These are phyloP conservation scores for Steccherinum ochraceum DNA, from an alignment of 768 basidiomycete species.

Conservation along the genomic window DNA sequence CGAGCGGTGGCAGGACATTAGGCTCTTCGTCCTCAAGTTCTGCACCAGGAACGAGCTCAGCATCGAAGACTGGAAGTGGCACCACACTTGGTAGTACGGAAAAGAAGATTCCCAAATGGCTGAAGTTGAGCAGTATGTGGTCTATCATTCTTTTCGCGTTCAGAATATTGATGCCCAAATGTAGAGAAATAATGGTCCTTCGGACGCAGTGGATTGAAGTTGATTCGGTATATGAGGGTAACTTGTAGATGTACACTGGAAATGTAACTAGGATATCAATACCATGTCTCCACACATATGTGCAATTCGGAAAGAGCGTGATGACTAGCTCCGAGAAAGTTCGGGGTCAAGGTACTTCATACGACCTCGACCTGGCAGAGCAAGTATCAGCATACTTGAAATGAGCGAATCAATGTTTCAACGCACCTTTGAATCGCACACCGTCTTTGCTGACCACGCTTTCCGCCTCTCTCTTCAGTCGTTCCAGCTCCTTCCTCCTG, in stretches of 20 bases:
- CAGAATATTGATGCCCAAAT: neutral
- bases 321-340: no score
- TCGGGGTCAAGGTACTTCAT: conserved; percentile 68
- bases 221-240: no score
- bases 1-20: neutral
- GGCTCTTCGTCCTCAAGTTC: conserved; percentile 2
- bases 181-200: conserved; percentile 6
- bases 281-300: no score
- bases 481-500: conserved; percentile 42
- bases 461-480: conserved; percentile 34
- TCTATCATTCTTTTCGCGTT: neutral
- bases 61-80: conserved; percentile 1
- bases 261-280: no score
- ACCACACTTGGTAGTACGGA: conserved; percentile 20
- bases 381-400: conserved; percentile 1
- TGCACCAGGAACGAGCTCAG: conserved; percentile 3
- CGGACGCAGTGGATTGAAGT: no score
- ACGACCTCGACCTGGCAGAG: conserved; percentile 45
- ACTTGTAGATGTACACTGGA: no score
- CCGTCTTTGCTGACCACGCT: conserved; percentile 32
- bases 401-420: neutral
- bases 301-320: no score
- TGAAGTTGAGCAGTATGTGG: conserved; percentile 61
- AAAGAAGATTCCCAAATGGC: conserved; percentile 74
- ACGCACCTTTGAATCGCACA: conserved; percentile 60